Base-by-base conservation (phyloP, 1,139 yeast species). In the Saccharomyces hybrid region DNA sequence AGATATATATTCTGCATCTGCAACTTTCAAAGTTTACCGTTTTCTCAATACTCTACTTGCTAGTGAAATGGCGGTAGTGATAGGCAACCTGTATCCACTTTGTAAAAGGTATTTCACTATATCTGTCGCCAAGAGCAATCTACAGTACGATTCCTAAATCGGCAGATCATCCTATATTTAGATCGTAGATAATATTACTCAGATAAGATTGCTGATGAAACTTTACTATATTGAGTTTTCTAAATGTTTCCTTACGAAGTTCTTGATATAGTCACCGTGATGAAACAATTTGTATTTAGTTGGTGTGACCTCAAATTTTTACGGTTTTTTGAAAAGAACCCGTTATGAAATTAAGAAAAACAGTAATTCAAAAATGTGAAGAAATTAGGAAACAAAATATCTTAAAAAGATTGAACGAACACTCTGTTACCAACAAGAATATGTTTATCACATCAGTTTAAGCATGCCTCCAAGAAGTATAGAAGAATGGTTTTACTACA, bases 401-500 rank as follows among this genome's bases (percentile, higher is more conserved):
- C 11, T 2, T 6, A 11, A 25, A 9, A 9, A 19, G 25, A 6
- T 3, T 32, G 6, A 13, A 11, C 7, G 14, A 41, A 25, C 16
- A 5, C 8, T 13, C n/a, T 2, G 13, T 23, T 13, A 26, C 1
- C 16, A 23, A 28, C 14, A 26, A 32, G 32, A 27, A 7, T 6
- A 65, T 64, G 67, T n/a, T 16, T 9, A 2, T 7, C n/a, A 16
- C 11, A 19, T 19, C n/a, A 38, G 44, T 19, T 19, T 5, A 29
- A 58, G 59, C 49, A 57, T 59, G 29, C 57, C 62, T 28, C 80
- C 80, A 11, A 62, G 74, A 55, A 70, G 75, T 31, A 55, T 80
- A 25, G 82, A 80, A 59, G 83, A 81, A 65, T 71, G 74, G 57
- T 67, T 82, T 5, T 82, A 78, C 59, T 58, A 56, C 48, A 61